phyloP scores from a whole-genome alignment of 441 rosid genomes.

The Sinapis alba region DNA sequence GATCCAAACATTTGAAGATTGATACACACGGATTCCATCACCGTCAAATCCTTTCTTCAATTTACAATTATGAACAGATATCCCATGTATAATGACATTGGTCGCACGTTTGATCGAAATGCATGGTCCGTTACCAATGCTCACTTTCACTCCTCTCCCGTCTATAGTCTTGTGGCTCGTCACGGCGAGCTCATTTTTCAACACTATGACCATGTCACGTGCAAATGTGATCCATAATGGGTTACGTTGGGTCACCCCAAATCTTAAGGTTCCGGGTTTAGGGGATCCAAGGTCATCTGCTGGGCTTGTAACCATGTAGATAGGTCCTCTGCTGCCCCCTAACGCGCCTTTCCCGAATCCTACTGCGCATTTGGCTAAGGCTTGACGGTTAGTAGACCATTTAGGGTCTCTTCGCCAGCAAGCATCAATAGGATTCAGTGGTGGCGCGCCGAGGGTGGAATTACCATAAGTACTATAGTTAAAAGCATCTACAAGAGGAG shows the following conservation, averaged over 20 bases:
- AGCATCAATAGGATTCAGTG: conserved; percentile 56
- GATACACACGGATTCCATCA: conserved; percentile 46
- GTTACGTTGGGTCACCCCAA: conserved; percentile 43
- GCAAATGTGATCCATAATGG: conserved; percentile 62
- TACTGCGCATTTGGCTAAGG: conserved; percentile 58
- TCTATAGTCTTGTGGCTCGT: conserved; percentile 60
- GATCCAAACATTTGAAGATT: conserved; percentile 55
- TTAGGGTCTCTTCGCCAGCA: conserved; percentile 61
- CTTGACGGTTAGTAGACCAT: conserved; percentile 58
- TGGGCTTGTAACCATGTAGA: conserved; percentile 53
- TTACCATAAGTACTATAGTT: conserved; percentile 23
- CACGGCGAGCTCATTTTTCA: conserved; percentile 44
- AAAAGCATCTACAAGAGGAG: conserved; percentile 10
- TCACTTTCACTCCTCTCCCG: conserved; percentile 61
- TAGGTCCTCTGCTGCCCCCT: conserved; percentile 61
- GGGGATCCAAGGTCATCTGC: conserved; percentile 44
- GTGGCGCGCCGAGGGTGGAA: background rate
- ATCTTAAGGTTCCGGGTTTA: conserved; percentile 50
- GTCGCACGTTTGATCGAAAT: conserved; percentile 43
- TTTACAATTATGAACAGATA: conserved; percentile 54
- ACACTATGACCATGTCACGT: conserved; percentile 51
- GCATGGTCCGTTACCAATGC: conserved; percentile 56
- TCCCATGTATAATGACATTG: conserved; percentile 61
- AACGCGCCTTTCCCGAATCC: conserved; percentile 60
- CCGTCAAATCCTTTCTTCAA: conserved; percentile 41